Base-by-base conservation (phyloP, 164 flowering plant genomes). In the Annona squamosa region DNA sequence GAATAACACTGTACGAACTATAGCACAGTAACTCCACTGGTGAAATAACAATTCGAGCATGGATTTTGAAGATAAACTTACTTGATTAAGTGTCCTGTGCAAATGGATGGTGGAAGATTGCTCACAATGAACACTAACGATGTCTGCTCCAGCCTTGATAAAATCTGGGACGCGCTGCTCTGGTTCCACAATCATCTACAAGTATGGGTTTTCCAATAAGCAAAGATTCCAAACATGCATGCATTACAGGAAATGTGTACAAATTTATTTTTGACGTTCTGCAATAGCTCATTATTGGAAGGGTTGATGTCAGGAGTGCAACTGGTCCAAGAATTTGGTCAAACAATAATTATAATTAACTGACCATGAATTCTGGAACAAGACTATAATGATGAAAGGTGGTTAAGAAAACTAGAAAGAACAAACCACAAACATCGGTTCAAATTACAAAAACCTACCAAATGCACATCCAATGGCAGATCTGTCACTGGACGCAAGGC, bases 151-250 rank as follows among this genome's bases (percentile, higher is more conserved):
- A 71, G 99, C 98, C 85, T 93, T 93, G 75, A 95, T 86, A 80
- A 95, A 95, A 83, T 93, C 99, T 19, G 96, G 91, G 7, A 95
- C 94, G 64, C 99, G 85, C 79, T 88, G 97, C 37, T 95, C 99
- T 18, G 99, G 99, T 80, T 95, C 99, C 62, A 95, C 99, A 85
- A 95, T 93, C 99, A 95, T 95, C 99, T 95, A 84, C 71, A 52
- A 43, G 43, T 67, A 26, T 12, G 42, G 48, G 19, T 47, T 47
- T 69, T 47, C 57, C 45, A 61, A 52, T 85, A 62, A 80, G 79
- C 26, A 63, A 71, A 65, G 12, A 74, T 65, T 57, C 41, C 18
- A 72, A 66, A 42, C 2, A 42, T 3, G 16, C 68, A 44, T 66
- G 16, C 5, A 4, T n/a, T 16, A 10, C 68, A 1, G 43, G 16